Evolutionary conservation across 768 basidiomycete species (phyloP), one percentile per base, ranked within the genome.

Genomic region (Cyclocybe aegerita): DNA sequence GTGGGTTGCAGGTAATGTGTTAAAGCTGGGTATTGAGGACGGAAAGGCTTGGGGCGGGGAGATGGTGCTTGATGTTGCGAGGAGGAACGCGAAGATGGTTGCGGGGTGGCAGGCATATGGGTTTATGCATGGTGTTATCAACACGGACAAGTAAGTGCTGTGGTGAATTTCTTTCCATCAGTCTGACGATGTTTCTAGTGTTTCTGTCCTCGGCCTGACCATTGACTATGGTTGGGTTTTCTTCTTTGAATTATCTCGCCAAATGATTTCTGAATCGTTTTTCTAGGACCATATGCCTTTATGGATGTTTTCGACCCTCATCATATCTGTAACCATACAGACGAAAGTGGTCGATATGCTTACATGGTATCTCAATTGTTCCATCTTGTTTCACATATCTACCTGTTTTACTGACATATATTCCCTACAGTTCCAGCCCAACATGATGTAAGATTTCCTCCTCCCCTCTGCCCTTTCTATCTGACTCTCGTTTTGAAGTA

Each of bases 101-200:
- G 97, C 94, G 8, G 88, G 79, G 3, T 98, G 97, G 97, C 96
- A 98, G 69, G 92, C 83, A 6, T 90, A 88, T 65, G 93, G 93
- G 1, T 94, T 90, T 65, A 92, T 93, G 92, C 91, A 94, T 62
- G 93, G 93, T 0, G 96, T 99, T 34, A 93, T 99, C 59, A 98
- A 98, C 63, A 96, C 95, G 1, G 96, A 98, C 72, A 97, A 96
- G 89, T 88, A 57, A 50, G 79, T 48, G 30, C 17, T 4, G 39
- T 41, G 8, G 4, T 14, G 14, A 43, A 4, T 30, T 16, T n/a
- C 12, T 23, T 12, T 9, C 8, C 15, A 15, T 46, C 7, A 10
- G 32, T 29, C 31, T 45, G 49, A 35, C 17, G 43, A 38, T 64
- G 31, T 35, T 35, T 17, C n/a, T 55, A 90, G 88, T 48, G 81